Conservation (phyloP, 2,329 filamentous ascomycete species). For the Catunica adiposa region DNA sequence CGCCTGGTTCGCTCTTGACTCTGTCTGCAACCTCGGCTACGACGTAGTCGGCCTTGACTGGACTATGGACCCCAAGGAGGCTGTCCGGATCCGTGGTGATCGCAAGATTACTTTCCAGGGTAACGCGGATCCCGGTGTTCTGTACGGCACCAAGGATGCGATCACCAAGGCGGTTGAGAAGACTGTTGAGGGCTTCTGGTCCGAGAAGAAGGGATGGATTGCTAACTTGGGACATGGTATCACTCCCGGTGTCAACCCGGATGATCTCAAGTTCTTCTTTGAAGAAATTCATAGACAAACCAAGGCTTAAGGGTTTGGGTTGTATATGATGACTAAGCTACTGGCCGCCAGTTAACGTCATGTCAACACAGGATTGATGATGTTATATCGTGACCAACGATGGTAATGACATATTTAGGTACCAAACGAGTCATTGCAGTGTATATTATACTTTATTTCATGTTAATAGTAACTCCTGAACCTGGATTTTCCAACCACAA, state of each 20-base stretch:
- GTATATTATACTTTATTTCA: not conserved
- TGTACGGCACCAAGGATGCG: slow-evolving; percentile 68
- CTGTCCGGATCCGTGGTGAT: slow-evolving; percentile 61
- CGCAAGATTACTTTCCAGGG: slow-evolving; percentile 70
- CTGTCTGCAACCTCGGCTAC: slow-evolving; percentile 76
- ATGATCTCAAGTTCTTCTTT: slow-evolving; percentile 86
- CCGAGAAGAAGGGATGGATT: slow-evolving; percentile 77
- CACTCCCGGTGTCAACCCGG: slow-evolving; percentile 85
- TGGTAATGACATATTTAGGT: not conserved
- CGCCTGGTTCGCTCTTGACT: slow-evolving; percentile 85
- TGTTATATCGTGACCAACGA: not conserved
- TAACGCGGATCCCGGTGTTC: slow-evolving; percentile 83
- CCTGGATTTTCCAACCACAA: too few species aligned
- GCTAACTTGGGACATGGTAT: slow-evolving; percentile 96
- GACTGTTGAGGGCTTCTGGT: slow-evolving; percentile 75
- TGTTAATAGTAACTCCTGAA: too few species aligned
- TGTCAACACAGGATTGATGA: not conserved
- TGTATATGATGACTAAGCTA: not conserved
- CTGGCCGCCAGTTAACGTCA: not conserved
- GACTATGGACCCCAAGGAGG: slow-evolving; percentile 76
- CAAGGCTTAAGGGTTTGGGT: slow-evolving; percentile 22
- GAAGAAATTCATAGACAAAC: slow-evolving; percentile 69
- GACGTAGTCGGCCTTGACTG: slow-evolving; percentile 90
- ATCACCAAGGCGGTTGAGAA: slow-evolving; percentile 71
- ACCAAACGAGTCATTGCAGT: too few species aligned